Percentiles rank a stretch among this genome's conserved stretches.
Conservation (phyloP, 495 filamentous ascomycete genomes). For the Tuber calosporum region DNA sequence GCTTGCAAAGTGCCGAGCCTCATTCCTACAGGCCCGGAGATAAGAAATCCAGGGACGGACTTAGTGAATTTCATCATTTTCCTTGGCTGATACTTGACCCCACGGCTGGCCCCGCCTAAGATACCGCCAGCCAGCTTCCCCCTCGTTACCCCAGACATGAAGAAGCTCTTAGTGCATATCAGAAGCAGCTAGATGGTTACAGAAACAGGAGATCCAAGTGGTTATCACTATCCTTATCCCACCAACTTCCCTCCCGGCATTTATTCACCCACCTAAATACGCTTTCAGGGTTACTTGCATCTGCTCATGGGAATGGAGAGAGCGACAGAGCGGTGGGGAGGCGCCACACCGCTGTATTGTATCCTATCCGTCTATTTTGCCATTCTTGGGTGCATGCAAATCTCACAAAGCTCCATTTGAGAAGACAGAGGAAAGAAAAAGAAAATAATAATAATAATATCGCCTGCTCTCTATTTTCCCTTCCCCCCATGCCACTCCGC, state of each 20-base stretch:
- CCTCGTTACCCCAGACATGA: slow-evolving; percentile 12
- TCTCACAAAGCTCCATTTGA: slow-evolving; percentile 37
- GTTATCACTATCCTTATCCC: slow-evolving; percentile 20
- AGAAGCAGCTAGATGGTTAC: slow-evolving; percentile 23
- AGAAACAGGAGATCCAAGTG: slow-evolving; percentile 25
- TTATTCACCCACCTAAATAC: slow-evolving; percentile 22
- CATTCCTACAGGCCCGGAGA: no score
- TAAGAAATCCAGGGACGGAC: no score
- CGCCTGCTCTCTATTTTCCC: slow-evolving; percentile 27
- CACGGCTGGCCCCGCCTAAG: slow-evolving; percentile 19
- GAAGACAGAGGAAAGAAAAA: slow-evolving; percentile 29
- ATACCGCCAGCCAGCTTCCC: slow-evolving; percentile 25
- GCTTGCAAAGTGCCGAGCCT: no score
- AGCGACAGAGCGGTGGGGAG: background rate
- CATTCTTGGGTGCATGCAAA: slow-evolving; percentile 38
- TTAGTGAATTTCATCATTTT: no score
- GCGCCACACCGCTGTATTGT: slow-evolving; percentile 30
- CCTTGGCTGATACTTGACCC: background rate
- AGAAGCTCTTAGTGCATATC: slow-evolving; percentile 16
- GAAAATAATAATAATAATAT: slow-evolving; percentile 17
- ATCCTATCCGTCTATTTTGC: slow-evolving; percentile 33
- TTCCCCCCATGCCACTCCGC: slow-evolving; percentile 20
- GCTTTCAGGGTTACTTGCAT: slow-evolving; percentile 21
- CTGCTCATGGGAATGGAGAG: slow-evolving; percentile 12
- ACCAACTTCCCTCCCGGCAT: slow-evolving; percentile 22